Percentiles rank a stretch among this genome's conserved stretches.
Evolutionary conservation across 805 yeast genomes (phyloP).

Genomic region (Scheffersomyces coipomensis): DNA sequence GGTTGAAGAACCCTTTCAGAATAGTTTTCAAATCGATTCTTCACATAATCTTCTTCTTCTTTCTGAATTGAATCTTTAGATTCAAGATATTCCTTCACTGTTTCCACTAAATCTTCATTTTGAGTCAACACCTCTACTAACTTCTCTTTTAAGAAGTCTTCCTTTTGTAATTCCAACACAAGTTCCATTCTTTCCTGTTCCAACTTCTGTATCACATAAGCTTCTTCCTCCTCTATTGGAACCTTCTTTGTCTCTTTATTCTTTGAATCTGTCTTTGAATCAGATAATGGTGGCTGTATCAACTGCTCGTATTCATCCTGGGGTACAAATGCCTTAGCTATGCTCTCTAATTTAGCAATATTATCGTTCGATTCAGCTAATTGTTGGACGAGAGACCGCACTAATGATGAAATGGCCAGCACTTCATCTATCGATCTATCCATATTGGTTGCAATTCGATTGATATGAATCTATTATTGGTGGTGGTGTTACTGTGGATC

Average conservation of each 20-base stretch:
- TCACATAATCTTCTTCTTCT: conserved; percentile 12
- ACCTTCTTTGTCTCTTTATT: neutral
- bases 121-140: conserved; percentile 31
- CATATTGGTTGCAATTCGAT: conserved; percentile 12
- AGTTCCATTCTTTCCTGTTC: conserved; percentile 28
- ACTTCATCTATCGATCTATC: conserved; percentile 18
- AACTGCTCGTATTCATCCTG: conserved; percentile 11
- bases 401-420: conserved; percentile 12
- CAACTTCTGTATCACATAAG: conserved; percentile 17
- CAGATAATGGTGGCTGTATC: no score
- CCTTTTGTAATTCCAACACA: conserved; percentile 39
- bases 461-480: no score
- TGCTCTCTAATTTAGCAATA: conserved; percentile 15
- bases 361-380: conserved; percentile 17
- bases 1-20: conserved; percentile 10
- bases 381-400: conserved; percentile 16
- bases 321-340: conserved; percentile 17
- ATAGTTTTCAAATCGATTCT: conserved; percentile 11
- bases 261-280: neutral
- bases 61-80: conserved; percentile 16
- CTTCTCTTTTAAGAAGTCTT: conserved; percentile 30
- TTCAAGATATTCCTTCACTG: conserved; percentile 29
- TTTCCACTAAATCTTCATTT: conserved; percentile 30
- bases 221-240: conserved; percentile 5
- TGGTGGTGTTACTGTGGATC: no score